Percentiles rank a stretch among this genome's conserved stretches.
Evolutionary conservation across 2,329 filamentous ascomycete species (phyloP).

Genomic region (Hypoxylon sp.): DNA sequence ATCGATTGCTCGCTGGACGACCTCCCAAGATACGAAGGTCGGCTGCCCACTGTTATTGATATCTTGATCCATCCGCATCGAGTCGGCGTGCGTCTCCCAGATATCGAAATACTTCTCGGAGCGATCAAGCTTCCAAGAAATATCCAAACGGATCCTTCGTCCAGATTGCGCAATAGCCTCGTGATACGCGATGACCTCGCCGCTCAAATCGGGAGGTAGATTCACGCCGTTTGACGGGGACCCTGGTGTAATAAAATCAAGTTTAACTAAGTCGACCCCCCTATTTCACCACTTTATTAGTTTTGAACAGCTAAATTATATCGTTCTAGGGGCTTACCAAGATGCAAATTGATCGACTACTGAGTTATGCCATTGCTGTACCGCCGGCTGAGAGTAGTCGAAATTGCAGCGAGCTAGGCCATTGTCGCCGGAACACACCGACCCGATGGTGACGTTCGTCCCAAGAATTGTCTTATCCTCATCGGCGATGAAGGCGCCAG

Average conservation of each 20-base stretch:
- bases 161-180: slow-evolving; percentile 48
- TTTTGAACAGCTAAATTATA: not conserved
- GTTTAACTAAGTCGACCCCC: not conserved
- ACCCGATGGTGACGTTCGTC: slow-evolving; percentile 47
- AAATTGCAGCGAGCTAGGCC: slow-evolving; percentile 46
- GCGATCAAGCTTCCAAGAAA: slow-evolving; percentile 51
- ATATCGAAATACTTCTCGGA: slow-evolving; percentile 46
- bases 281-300: slow-evolving; percentile 3
- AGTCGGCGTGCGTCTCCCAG: slow-evolving; percentile 50
- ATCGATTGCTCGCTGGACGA: slow-evolving; percentile 51
- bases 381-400: slow-evolving; percentile 47
- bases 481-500: slow-evolving; percentile 47
- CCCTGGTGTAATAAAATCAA: not conserved
- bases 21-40: slow-evolving; percentile 47
- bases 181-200: not conserved
- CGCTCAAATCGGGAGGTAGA: not conserved
- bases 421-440: slow-evolving; percentile 42
- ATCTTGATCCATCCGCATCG: slow-evolving; percentile 50
- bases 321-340: slow-evolving; percentile 36
- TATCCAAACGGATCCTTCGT: slow-evolving; percentile 49
- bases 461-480: slow-evolving; percentile 47
- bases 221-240: not conserved
- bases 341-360: slow-evolving; percentile 49
- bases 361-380: slow-evolving; percentile 51
- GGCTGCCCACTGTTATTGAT: slow-evolving; percentile 48